Percentiles rank a stretch among this genome's conserved stretches.
phyloP scores from a whole-genome alignment of 1,139 yeast species.

The Yamadazyma atlantica region DNA sequence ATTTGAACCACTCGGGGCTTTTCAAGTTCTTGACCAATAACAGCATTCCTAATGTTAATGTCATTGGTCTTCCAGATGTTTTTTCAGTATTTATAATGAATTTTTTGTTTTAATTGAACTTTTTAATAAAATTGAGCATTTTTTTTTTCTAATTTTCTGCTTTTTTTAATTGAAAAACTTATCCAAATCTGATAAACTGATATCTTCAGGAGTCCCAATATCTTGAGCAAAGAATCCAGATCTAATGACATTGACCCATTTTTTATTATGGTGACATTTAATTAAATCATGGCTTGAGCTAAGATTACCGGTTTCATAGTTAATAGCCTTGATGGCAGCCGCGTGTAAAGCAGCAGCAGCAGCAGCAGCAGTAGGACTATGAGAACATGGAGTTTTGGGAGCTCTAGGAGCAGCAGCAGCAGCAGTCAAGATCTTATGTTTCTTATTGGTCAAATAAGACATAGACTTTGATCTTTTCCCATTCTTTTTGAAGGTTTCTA shows the following conservation, averaged over 20 bases:
- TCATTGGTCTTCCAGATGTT: constrained; percentile 1
- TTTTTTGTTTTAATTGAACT: not conserved
- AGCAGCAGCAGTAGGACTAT: constrained; percentile 62
- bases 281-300: constrained; percentile 12
- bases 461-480: constrained; percentile 65
- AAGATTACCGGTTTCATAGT: constrained; percentile 7
- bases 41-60: not conserved
- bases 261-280: constrained; percentile 33
- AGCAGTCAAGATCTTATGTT: constrained; percentile 60
- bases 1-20: not conserved
- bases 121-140: not conserved
- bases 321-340: constrained; percentile 59
- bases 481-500: constrained; percentile 35
- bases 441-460: constrained; percentile 54
- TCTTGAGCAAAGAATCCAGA: constrained; percentile 75
- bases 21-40: not conserved
- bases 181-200: constrained; percentile 71
- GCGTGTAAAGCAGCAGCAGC: constrained; percentile 77
- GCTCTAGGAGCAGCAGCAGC: constrained; percentile 83
- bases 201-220: constrained; percentile 74
- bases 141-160: not conserved
- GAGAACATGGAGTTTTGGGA: constrained; percentile 58
- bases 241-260: constrained; percentile 70
- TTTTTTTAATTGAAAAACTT: constrained; percentile 43
- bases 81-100: not conserved